Evolutionary conservation across 495 filamentous ascomycete species (phyloP), one percentile per base, ranked within the genome.

Genomic region (Xylaria nigripes): DNA sequence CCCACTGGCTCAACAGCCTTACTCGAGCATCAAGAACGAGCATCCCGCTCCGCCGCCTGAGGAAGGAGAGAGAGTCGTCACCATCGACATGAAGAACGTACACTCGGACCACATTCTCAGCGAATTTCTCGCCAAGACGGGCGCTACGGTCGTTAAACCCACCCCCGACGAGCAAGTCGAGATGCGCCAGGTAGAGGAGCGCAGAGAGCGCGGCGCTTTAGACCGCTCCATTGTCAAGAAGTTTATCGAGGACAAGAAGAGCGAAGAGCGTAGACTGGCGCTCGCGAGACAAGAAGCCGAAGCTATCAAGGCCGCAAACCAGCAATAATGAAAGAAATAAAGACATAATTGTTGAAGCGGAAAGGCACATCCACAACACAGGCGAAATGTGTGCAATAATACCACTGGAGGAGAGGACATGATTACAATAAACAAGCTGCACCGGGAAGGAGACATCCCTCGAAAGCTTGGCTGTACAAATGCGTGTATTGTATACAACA

Each of bases 91-190:
- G 75, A 86, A 83, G 64, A 62, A 82, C 64, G 68, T 73, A 44
- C 68, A 75, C 23, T 82, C 81, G 23, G 66, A 70, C 10, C 70
- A 81, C 45, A 96, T 98, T 54, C 80, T 89, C 58, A 65, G 70
- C 6, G 73, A 83, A 50, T 77, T 98, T 24, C 62, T 90, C 53
- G 68, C 73, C 19, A 70, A 84, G 62, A 96, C 89, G 0, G 80
- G 80, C 3, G 90, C 87, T 9, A 70, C 74, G 45, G 71, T 71
- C 19, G 68, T 95, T 2, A 55, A 73, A 21, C 71, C 84, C 21
- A 81, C 81, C 6, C 65, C 76, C 9, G 77, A 81, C 57, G 87
- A 95, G 55, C 60, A 76, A 61, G 68, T 62, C 15, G 73, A 86
- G 66, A 51, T 86, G 58, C 61, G 68, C 54, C 76, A 84, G 55